phyloP scores from a whole-genome alignment of 2,329 filamentous ascomycete genomes.

The Daldinia sp. region DNA sequence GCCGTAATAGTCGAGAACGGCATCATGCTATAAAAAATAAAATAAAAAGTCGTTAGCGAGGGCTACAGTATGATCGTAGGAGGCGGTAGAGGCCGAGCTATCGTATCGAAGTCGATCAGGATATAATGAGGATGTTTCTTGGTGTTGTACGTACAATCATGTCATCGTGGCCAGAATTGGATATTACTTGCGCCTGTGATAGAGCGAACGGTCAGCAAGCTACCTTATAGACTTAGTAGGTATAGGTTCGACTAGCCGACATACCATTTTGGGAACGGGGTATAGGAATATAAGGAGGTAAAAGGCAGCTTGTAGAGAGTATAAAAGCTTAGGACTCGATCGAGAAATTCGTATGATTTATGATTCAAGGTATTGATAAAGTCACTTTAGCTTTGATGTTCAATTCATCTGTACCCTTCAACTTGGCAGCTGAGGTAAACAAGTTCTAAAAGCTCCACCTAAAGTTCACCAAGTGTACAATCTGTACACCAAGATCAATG shows the following conservation, averaged over 20 bases:
- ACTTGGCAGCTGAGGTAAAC: constrained; percentile 28
- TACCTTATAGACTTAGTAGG: background rate
- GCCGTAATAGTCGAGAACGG: constrained; percentile 98
- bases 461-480: constrained; percentile 30
- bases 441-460: constrained; percentile 29
- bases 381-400: constrained; percentile 5
- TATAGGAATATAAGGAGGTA: background rate
- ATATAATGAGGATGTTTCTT: constrained; percentile 4
- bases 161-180: constrained; percentile 92
- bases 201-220: constrained; percentile 29
- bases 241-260: constrained; percentile 1
- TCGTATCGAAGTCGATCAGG: background rate
- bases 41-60: constrained; percentile 36
- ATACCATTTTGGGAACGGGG: constrained; percentile 40
- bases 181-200: constrained; percentile 71
- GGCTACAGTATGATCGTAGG: constrained; percentile 18
- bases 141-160: constrained; percentile 85
- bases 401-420: constrained; percentile 3
- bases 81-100: background rate
- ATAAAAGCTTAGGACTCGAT: background rate
- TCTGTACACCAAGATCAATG: constrained; percentile 18
- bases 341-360: background rate
- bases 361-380: background rate
- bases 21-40: constrained; percentile 99
- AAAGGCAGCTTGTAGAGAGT: background rate